Evolutionary conservation across 768 basidiomycete genomes (phyloP).

Genomic region (Termitomyces bulborhizus): DNA sequence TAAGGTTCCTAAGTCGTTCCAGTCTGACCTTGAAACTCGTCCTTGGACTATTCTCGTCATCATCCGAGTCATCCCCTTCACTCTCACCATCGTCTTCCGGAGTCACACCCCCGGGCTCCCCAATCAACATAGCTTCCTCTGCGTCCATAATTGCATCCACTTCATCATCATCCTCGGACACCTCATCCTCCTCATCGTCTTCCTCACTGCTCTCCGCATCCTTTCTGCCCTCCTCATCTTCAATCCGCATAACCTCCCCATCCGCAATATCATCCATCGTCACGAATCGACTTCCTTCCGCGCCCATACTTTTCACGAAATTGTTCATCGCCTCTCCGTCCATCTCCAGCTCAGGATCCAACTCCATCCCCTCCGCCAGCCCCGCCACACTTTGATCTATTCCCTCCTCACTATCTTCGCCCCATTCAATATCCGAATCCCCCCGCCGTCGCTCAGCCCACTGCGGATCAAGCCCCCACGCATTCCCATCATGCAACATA

Average conservation of each 20-base stretch:
- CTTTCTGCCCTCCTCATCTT: constrained; percentile 43
- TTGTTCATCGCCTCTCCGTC: constrained; percentile 44
- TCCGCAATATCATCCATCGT: constrained; percentile 70
- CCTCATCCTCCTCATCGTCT: constrained; percentile 24
- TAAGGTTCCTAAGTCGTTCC: constrained; percentile 28
- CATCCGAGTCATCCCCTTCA: constrained; percentile 30
- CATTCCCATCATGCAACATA: constrained; percentile 32
- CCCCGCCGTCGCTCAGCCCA: constrained; percentile 43
- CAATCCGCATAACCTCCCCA: constrained; percentile 49
- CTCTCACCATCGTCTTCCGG: constrained; percentile 26
- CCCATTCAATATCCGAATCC: constrained; percentile 35
- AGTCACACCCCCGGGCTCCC: constrained; percentile 21
- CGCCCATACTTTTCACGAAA: constrained; percentile 18
- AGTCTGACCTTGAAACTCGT: constrained; percentile 42
- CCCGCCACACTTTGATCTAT: constrained; percentile 27
- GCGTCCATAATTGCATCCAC: constrained; percentile 32
- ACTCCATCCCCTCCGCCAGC: constrained; percentile 54
- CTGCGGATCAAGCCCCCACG: constrained; percentile 24
- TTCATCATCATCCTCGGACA: constrained; percentile 24
- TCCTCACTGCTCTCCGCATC: constrained; percentile 46
- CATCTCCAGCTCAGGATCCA: constrained; percentile 52
- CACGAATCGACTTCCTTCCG: constrained; percentile 24
- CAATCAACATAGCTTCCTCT: constrained; percentile 43
- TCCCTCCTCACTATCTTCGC: constrained; percentile 58
- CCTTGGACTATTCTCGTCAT: constrained; percentile 31